Base-by-base conservation (phyloP, 768 basidiomycete species). In the Pleurotus giganteus region DNA sequence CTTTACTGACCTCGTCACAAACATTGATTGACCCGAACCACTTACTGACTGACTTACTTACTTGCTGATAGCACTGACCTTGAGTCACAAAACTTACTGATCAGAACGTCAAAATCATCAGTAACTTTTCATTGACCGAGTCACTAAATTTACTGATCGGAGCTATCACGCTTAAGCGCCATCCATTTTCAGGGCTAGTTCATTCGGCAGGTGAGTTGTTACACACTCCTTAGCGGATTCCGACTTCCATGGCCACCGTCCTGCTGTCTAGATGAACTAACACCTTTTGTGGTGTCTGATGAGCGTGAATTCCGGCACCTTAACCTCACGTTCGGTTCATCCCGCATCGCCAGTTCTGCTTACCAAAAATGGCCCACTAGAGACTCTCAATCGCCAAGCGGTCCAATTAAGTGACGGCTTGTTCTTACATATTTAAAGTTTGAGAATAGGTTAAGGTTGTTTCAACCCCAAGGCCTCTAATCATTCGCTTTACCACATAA, bases 121-220 rank as follows among this genome's bases (percentile, higher is more conserved):
- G n/a, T n/a, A n/a, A n/a, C n/a, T n/a, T n/a, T n/a, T n/a, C n/a
- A n/a, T n/a, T n/a, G n/a, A n/a, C n/a, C n/a, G n/a, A n/a, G n/a
- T n/a, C n/a, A n/a, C n/a, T n/a, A n/a, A n/a, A n/a, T n/a, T n/a
- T n/a, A n/a, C n/a, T n/a, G n/a, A n/a, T n/a, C n/a, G n/a, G n/a
- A n/a, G n/a, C n/a, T n/a, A n/a, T n/a, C n/a, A n/a, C n/a, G n/a
- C 84, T 87, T 86, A 80, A 88, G 86, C 85, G 85, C 86, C 86
- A 88, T 88, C 86, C 85, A 87, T 88, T 88, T 88, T 88, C 83
- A 87, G 84, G 86, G 86, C 85, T 85, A 87, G 85, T 87, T 86
- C 81, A 85, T 89, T 89, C 84, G 83, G 86, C 86, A 86, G 86
- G 85, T 88, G 84, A 88, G 85, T 87, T 86, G 84, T 86, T 85